Evolutionary conservation across 2,329 filamentous ascomycete species (phyloP), one percentile per base, ranked within the genome.

Genomic region (Fusarium abutilonis): DNA sequence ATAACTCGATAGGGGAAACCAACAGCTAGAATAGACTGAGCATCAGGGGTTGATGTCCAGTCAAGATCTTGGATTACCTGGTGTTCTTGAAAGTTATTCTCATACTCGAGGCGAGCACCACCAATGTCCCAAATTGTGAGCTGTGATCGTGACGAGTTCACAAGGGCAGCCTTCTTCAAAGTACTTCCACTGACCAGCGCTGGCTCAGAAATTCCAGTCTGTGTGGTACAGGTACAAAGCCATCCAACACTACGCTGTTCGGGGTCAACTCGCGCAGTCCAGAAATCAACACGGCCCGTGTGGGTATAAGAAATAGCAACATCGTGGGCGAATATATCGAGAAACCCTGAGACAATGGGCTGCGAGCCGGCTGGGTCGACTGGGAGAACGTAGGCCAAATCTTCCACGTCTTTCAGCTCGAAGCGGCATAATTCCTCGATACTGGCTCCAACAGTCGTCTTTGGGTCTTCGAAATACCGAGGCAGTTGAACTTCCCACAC

Each of bases 61-160:
- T 97, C 93, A 11, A 97, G 84, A 74, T 97, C 93, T 62, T 89
- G 87, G 36, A 97, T 92, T 6, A 83, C 84, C 68, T 95, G 90
- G 57, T 89, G 84, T 11, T 83, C 82, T 63, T 89, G 84, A 63
- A 93, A 95, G 28, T 86, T 83, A 68, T 94, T 86, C 60, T 91
- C 85, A 70, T 91, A 93, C 74, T 97, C 93, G 6, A 97, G 82
- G 61, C 92, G 89, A 2, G 88, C 88, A 52, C 89, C 91, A 61
- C 89, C 86, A 10, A 92, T 90, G 71, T 97, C 93, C 94, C 93
- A 97, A 45, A 97, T 96, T 0, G 91, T 96, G 45, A 97, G 78
- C 36, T 88, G 86, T 0, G 89, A 92, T 61, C 89, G 86, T 13
- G 83, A 81, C 4, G 85, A 81, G 72, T 96, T 90, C 31, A 96